Conservation (phyloP, 1,284 basidiomycete species). For the Boletus mariae region DNA sequence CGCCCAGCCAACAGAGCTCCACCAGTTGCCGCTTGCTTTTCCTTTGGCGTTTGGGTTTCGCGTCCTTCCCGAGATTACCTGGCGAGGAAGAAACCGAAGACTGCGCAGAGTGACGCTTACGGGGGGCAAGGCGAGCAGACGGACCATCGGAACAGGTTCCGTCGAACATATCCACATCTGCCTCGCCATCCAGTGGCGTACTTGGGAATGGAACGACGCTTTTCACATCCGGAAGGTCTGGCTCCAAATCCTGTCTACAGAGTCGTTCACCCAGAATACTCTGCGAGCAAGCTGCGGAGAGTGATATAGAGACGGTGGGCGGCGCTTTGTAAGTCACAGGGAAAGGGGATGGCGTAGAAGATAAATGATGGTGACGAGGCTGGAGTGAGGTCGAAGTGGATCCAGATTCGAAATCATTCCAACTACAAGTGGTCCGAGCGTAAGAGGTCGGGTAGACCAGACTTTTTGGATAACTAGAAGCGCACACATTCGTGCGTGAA, state of each 20-base stretch:
- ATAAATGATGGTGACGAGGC: slow-evolving; percentile 8
- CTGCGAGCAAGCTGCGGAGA: slow-evolving; percentile 31
- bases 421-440: slow-evolving; percentile 12
- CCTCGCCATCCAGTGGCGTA: slow-evolving; percentile 12
- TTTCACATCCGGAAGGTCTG: slow-evolving; percentile 29
- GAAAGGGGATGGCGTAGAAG: slow-evolving; percentile 17
- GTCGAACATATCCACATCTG: slow-evolving; percentile 32
- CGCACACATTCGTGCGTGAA: slow-evolving; percentile 5
- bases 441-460: slow-evolving; percentile 19
- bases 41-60: slow-evolving; percentile 30
- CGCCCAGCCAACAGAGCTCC: slow-evolving; percentile 40
- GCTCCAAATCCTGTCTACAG: slow-evolving; percentile 11
- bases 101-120: slow-evolving; percentile 33
- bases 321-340: slow-evolving; percentile 26
- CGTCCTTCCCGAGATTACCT: slow-evolving; percentile 10
- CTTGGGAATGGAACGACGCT: slow-evolving; percentile 33
- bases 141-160: slow-evolving; percentile 14
- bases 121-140: slow-evolving; percentile 9
- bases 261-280: not conserved
- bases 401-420: slow-evolving; percentile 6
- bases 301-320: slow-evolving; percentile 30
- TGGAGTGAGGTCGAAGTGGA: not conserved
- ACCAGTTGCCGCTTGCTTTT: slow-evolving; percentile 35
- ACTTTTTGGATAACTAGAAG: slow-evolving; percentile 10
- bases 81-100: slow-evolving; percentile 20